phyloP scores from a whole-genome alignment of 2,329 filamentous ascomycete genomes.

The Colletotrichum godetiae region DNA sequence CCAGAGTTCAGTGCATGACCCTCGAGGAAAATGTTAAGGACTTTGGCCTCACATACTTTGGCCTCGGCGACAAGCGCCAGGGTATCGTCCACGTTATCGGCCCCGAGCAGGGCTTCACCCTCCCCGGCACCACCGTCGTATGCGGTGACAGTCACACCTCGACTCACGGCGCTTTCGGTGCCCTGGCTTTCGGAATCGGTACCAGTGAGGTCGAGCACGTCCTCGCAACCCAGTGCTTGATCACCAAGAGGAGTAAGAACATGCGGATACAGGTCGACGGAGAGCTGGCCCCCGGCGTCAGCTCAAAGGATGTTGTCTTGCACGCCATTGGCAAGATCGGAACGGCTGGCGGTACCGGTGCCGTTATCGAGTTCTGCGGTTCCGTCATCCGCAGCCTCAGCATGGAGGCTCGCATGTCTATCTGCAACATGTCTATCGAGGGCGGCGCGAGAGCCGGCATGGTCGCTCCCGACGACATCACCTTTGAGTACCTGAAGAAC shows the following conservation, averaged over 20 bases:
- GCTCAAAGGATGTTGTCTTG: constrained; percentile 94
- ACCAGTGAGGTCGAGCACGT: constrained; percentile 99
- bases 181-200: constrained; percentile 95
- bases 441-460: constrained; percentile 94
- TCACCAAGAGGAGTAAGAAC: constrained; percentile 96
- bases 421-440: constrained; percentile 99
- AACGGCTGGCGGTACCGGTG: constrained; percentile 92
- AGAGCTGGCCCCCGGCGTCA: constrained; percentile 88
- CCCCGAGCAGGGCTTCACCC: constrained; percentile 97
- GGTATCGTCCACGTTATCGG: constrained; percentile 99
- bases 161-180: constrained; percentile 95
- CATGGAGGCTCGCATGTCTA: constrained; percentile 98
- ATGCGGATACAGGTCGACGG: constrained; percentile 98
- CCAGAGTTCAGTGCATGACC: constrained; percentile 91
- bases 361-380: constrained; percentile 97
- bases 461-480: constrained; percentile 94
- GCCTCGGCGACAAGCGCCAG: constrained; percentile 94
- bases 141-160: constrained; percentile 99
- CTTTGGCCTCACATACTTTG: constrained; percentile 97
- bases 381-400: constrained; percentile 89
- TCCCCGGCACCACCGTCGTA: constrained; percentile 95
- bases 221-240: constrained; percentile 93
- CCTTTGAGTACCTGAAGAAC: constrained; percentile 95
- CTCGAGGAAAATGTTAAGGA: constrained; percentile 98
- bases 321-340: constrained; percentile 94